Percentiles rank a stretch among this genome's conserved stretches.
phyloP scores from a whole-genome alignment of 1,139 yeast genomes.

The Debaryomyces coudertii region DNA sequence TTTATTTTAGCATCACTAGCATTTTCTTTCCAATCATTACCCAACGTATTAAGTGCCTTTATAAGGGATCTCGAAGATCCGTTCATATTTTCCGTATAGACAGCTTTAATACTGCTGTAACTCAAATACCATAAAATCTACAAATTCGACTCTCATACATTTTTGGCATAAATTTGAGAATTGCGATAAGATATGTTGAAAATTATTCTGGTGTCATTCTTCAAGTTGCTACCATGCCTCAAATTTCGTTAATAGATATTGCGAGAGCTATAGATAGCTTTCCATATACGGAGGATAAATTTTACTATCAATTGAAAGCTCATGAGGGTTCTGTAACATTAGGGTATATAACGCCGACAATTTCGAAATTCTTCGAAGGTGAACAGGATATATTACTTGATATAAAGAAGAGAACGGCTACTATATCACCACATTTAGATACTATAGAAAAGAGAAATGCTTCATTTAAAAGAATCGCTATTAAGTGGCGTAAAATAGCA shows the following conservation, averaged over 20 bases:
- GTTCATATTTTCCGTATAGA: slow-evolving; percentile 21
- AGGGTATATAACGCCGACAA: slow-evolving; percentile 55
- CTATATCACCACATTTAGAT: slow-evolving; percentile 38
- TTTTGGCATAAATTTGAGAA: not conserved
- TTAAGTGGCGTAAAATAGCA: slow-evolving; percentile 39
- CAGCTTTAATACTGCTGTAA: not conserved
- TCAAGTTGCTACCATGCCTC: not conserved
- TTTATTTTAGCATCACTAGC: not conserved
- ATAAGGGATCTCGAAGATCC: slow-evolving; percentile 41
- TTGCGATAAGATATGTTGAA: not conserved
- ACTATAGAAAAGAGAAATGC: slow-evolving; percentile 51
- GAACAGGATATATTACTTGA: slow-evolving; percentile 40
- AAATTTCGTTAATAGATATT: slow-evolving; percentile 19
- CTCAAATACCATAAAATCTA: not conserved
- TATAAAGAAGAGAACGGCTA: slow-evolving; percentile 31
- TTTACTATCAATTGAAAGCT: slow-evolving; percentile 44
- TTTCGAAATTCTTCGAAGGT: slow-evolving; percentile 42
- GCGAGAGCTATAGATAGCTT: slow-evolving; percentile 55
- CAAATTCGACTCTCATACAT: not conserved
- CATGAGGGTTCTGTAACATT: slow-evolving; percentile 52
- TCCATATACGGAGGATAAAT: slow-evolving; percentile 32
- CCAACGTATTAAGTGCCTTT: slow-evolving; percentile 33
- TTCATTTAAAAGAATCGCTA: slow-evolving; percentile 49
- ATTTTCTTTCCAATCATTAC: slow-evolving; percentile 31
- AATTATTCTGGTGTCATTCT: not conserved